Base-by-base conservation (phyloP, 371 early-diverging fungal genomes). In the Syncephalastrum sp. region DNA sequence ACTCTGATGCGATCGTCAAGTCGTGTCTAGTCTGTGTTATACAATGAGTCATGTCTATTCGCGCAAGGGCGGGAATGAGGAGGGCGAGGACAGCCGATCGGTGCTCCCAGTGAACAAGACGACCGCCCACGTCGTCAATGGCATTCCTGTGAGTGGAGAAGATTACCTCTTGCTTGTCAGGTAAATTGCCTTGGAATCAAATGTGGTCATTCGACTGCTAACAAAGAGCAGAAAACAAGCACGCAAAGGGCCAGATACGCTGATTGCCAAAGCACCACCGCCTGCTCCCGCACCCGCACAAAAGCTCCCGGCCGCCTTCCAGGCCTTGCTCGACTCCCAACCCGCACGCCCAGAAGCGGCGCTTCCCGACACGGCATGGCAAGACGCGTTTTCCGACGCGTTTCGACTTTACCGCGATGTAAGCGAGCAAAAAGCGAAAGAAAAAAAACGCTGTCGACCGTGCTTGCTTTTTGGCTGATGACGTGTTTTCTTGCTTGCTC, bases 141-240 rank as follows among this genome's bases (percentile, higher is more conserved):
- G 72, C 1, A 69, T 75, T 42, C 79, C 79, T 15, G 27, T 69
- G 5, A 58, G 64, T n/a, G 79, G 79, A 4, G 79, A 78, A 67
- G 79, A 78, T 48, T 78, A 78, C 42, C 44, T 78, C 0, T 56
- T 78, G 3, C 54, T 69, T 50, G 79, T 78, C n/a, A 57, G 79
- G 79, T 75, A 70, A 65, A 25, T 3, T 4, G 8, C 8, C 38
- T 33, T 1, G 13, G n/a, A 8, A 25, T 25, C 0, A 38, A 33
- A 29, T 21, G 13, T 48, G 17, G 54, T 5, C n/a, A 24, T 41
- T 13, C 16, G 23, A 27, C n/a, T 3, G 27, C 29, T 7, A 46
- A 48, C 21, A 21, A 5, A n/a, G 33, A 27, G 43, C 47, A 78
- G 75, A 38, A 44, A 69, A 46, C 75, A 78, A 47, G 69, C 75